Conservation (phyloP, 805 yeast species). For the Suhomyces sp. region DNA sequence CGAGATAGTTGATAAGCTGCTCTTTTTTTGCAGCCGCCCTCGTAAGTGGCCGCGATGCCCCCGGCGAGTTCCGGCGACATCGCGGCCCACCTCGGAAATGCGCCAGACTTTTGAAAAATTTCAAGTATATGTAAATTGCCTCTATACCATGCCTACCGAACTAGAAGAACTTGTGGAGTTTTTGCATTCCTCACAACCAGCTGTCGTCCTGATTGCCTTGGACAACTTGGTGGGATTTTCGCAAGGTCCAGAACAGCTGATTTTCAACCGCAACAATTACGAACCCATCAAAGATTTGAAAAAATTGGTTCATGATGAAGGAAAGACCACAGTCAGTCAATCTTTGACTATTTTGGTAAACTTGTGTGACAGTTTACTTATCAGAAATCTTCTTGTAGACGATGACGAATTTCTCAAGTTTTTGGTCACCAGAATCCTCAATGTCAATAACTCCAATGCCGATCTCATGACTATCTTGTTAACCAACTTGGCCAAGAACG, state of each 20-base stretch:
- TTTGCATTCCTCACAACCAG: conserved; percentile 76
- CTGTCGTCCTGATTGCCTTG: conserved; percentile 78
- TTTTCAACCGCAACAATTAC: conserved; percentile 69
- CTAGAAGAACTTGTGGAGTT: conserved; percentile 65
- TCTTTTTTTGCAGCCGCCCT: neutral
- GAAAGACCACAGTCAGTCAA: conserved; percentile 55
- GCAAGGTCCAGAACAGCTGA: conserved; percentile 59
- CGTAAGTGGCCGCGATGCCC: neutral
- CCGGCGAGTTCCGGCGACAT: neutral
- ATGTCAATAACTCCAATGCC: conserved; percentile 60
- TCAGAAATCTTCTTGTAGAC: conserved; percentile 63
- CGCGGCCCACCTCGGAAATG: neutral
- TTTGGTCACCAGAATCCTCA: conserved; percentile 49
- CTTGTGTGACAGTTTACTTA: conserved; percentile 64
- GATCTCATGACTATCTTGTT: conserved; percentile 82
- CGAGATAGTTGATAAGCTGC: neutral
- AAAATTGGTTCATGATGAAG: conserved; percentile 50
- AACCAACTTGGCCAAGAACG: conserved; percentile 81
- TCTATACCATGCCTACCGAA: conserved; percentile 36
- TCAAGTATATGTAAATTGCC: neutral
- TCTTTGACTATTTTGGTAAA: conserved; percentile 81
- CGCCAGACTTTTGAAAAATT: neutral
- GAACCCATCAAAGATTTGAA: conserved; percentile 73
- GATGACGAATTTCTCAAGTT: conserved; percentile 56
- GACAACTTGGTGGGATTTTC: conserved; percentile 82